A percentile compares a stretch with the other conserved stretches of the same genome.
These are phyloP conservation scores for Sphaceloma murrayae DNA, from an alignment of 2,329 filamentous ascomycete species.

Conservation along the genomic window DNA sequence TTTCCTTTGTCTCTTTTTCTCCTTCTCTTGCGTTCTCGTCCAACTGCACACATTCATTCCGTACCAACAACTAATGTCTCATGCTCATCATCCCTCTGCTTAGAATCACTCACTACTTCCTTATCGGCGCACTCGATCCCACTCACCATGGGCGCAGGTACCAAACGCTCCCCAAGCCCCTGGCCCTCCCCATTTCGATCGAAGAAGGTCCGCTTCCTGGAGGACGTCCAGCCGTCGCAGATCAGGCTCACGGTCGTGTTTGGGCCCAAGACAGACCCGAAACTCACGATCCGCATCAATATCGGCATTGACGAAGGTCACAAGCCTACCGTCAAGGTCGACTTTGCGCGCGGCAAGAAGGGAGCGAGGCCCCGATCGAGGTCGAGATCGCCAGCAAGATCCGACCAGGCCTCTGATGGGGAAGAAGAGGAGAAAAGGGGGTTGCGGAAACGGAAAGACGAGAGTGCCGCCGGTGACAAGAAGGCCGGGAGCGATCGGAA, in stretches of 20 bases:
- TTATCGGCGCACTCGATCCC: background rate
- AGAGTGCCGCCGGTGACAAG: background rate
- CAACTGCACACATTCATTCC: background rate
- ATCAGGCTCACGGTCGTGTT: conserved; percentile 17
- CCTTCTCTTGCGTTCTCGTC: background rate
- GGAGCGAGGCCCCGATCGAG: conserved; percentile 1
- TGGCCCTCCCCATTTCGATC: conserved; percentile 10
- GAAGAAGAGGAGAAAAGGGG: background rate
- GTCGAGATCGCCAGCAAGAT: conserved; percentile 1
- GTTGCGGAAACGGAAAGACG: background rate
- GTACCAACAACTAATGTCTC: conserved; percentile 1
- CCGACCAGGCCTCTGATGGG: background rate
- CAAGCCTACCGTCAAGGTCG: conserved; percentile 11
- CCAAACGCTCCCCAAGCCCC: conserved; percentile 13
- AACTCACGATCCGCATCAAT: conserved; percentile 17
- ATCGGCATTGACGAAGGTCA: conserved; percentile 15
- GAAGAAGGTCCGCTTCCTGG: conserved; percentile 17
- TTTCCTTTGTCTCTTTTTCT: background rate
- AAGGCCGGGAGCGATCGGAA: background rate
- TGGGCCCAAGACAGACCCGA: conserved; percentile 15
- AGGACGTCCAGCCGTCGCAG: conserved; percentile 17
- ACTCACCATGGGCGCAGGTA: conserved; percentile 7
- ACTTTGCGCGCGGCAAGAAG: conserved; percentile 13
- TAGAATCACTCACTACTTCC: conserved; percentile 7
- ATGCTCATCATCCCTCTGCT: conserved; percentile 4